Evolutionary conservation across 148 eudicot species (phyloP).

Genomic region (Spergularia marina): DNA sequence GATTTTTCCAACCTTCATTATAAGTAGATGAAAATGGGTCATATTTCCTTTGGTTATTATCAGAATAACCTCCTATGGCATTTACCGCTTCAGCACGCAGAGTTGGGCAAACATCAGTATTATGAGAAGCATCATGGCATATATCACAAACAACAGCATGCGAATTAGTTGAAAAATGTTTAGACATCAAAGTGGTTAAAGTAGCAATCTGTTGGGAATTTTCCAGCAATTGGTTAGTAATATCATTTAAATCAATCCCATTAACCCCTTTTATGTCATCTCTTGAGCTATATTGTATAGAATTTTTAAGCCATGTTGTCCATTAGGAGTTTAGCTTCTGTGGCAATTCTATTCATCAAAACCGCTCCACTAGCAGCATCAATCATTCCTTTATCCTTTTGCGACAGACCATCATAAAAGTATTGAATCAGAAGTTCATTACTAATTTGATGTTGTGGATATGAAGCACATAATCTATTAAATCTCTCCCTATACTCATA

Average conservation of each 20-base stretch:
- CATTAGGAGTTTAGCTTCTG: not conserved
- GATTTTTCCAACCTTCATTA: constrained; percentile 10
- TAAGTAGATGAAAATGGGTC: constrained; percentile 6
- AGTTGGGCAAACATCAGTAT: no score
- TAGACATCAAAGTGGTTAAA: constrained; percentile 17
- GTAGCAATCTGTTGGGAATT: constrained; percentile 19
- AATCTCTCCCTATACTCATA: constrained; percentile 17
- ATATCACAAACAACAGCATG: not conserved
- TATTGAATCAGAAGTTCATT: constrained; percentile 2
- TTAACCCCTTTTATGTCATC: not conserved
- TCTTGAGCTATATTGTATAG: not conserved
- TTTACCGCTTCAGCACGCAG: not conserved
- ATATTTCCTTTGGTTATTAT: constrained; percentile 1
- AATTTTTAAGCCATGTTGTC: constrained; percentile 9
- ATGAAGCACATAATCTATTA: not conserved
- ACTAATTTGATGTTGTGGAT: not conserved
- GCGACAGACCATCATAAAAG: constrained; percentile 3
- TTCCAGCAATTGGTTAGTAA: not conserved
- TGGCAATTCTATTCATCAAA: not conserved
- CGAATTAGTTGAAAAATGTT: constrained; percentile 7
- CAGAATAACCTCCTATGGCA: not conserved
- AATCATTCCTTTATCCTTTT: constrained; percentile 2
- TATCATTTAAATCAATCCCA: constrained; percentile 6
- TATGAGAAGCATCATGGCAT: not conserved
- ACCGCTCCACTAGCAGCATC: constrained; percentile 10